Percentiles rank a stretch among this genome's conserved stretches.
These are phyloP conservation scores for Pyricularia sp. DNA, from an alignment of 2,329 filamentous ascomycete species.

Conservation along the genomic window DNA sequence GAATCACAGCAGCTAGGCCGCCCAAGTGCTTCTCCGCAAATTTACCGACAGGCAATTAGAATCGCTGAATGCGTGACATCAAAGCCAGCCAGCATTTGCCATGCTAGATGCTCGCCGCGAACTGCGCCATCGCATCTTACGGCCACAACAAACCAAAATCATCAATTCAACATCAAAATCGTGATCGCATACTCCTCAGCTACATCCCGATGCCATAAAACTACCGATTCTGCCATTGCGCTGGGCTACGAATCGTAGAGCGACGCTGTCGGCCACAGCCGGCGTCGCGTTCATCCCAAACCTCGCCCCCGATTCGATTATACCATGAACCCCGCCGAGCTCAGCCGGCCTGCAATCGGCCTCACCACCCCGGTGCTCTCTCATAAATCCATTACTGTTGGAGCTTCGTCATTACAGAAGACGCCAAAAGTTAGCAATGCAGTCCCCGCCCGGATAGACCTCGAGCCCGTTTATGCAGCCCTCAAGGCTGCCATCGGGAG, in stretches of 20 bases:
- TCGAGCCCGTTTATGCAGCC: slow-evolving; percentile 50
- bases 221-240: slow-evolving; percentile 26
- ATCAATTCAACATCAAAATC: slow-evolving; percentile 27
- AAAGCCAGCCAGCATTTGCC: slow-evolving; percentile 1
- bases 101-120: not conserved
- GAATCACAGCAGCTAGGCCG: not conserved
- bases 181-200: slow-evolving; percentile 27
- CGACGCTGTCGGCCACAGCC: slow-evolving; percentile 20
- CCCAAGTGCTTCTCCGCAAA: not conserved
- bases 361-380: slow-evolving; percentile 46
- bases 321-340: slow-evolving; percentile 52
- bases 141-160: slow-evolving; percentile 26
- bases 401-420: slow-evolving; percentile 35
- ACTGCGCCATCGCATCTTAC: slow-evolving; percentile 8
- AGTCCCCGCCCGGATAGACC: slow-evolving; percentile 52
- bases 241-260: slow-evolving; percentile 32
- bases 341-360: slow-evolving; percentile 47
- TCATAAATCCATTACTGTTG: slow-evolving; percentile 42
- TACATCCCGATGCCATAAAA: slow-evolving; percentile 30
- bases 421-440: slow-evolving; percentile 46
- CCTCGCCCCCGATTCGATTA: slow-evolving; percentile 9
- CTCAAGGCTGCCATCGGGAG: slow-evolving; percentile 45
- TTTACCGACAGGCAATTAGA: not conserved
- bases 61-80: not conserved
- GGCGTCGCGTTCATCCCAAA: slow-evolving; percentile 13